phyloP scores from a whole-genome alignment of 805 yeast genomes.

The Candida ascalaphidarum region DNA sequence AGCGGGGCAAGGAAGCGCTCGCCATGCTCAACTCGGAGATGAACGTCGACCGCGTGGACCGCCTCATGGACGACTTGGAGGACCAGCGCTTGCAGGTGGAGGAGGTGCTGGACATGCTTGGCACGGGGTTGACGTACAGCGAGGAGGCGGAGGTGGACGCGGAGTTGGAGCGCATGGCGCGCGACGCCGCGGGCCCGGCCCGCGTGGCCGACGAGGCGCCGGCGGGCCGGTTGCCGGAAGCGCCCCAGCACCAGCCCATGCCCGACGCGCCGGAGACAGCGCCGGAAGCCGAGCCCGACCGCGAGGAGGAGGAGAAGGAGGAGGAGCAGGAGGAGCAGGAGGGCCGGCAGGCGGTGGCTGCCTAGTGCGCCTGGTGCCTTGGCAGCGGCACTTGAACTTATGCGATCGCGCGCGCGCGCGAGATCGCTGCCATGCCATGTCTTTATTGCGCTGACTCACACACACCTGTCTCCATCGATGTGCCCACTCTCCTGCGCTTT shows the following conservation, averaged over 20 bases:
- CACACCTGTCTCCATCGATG: no score
- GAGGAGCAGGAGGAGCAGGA: conserved; percentile 9
- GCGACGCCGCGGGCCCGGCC: conserved; percentile 24
- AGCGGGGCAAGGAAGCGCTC: conserved; percentile 73
- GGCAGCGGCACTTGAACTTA: no score
- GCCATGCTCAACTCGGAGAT: conserved; percentile 71
- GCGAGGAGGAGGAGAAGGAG: conserved; percentile 8
- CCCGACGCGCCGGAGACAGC: neutral
- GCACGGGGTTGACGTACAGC: conserved; percentile 31
- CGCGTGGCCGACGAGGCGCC: neutral
- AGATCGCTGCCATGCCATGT: no score
- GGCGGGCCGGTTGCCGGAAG: conserved; percentile 14
- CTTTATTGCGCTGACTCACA: no score
- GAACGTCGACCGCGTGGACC: conserved; percentile 71
- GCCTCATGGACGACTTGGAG: conserved; percentile 72
- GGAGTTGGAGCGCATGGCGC: conserved; percentile 46
- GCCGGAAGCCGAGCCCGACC: conserved; percentile 6
- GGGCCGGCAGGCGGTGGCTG: no score
- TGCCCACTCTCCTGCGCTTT: no score
- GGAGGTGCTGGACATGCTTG: conserved; percentile 53
- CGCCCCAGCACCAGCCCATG: conserved; percentile 7
- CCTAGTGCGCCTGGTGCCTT: neutral
- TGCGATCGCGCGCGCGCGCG: no score
- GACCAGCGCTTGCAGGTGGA: conserved; percentile 77
- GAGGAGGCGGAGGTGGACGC: conserved; percentile 60